phyloP scores from a whole-genome alignment of 106 monocot genomes.

The Triglochin maritima region DNA sequence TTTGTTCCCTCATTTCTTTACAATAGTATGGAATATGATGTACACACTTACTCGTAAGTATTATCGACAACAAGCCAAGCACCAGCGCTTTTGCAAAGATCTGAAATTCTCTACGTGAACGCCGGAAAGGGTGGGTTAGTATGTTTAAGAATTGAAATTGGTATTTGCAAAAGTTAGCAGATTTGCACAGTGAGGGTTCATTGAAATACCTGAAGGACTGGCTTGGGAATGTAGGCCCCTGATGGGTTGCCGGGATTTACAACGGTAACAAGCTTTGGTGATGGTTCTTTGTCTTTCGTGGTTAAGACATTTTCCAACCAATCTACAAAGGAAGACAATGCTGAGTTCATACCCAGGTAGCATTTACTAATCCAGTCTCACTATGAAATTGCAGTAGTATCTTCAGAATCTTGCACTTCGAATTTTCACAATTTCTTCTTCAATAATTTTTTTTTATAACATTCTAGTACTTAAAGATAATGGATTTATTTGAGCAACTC shows the following conservation, averaged over 20 bases:
- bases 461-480: too few relatives aligned
- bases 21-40: not conserved
- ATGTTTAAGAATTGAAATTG: not conserved
- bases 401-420: too few relatives aligned
- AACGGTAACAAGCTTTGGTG: conserved; percentile 92
- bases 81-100: conserved; percentile 71
- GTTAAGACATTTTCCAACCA: conserved; percentile 71
- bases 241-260: conserved; percentile 97
- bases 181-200: not conserved
- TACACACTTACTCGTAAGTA: conserved; percentile 84
- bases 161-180: not conserved
- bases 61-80: conserved; percentile 98
- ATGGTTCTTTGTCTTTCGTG: conserved; percentile 31
- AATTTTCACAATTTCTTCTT: too few relatives aligned
- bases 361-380: too few relatives aligned
- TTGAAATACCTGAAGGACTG: conserved; percentile 44
- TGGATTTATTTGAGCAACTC: too few relatives aligned
- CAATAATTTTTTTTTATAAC: too few relatives aligned
- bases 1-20: not conserved
- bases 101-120: conserved; percentile 71
- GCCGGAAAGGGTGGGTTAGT: conserved; percentile 1
- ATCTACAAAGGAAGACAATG: conserved; percentile 24
- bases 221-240: conserved; percentile 64
- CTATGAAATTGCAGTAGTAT: too few relatives aligned
- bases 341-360: not conserved